Base-by-base conservation (phyloP, 2,329 filamentous ascomycete species). In the Chalara sp. region DNA sequence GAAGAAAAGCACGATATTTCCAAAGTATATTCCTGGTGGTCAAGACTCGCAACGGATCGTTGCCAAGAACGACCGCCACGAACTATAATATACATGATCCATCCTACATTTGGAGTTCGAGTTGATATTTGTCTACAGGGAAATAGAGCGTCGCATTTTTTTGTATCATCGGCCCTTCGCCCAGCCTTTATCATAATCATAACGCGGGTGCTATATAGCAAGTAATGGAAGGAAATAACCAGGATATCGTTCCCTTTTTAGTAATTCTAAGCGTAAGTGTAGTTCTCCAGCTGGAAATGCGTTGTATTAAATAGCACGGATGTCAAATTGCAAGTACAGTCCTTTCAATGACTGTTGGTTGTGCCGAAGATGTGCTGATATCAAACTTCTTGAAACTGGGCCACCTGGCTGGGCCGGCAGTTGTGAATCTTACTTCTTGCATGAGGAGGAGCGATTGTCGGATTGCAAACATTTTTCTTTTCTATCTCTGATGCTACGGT, bases 301-400 rank as follows among this genome's bases (percentile, higher is more conserved):
- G 21, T 21, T 21, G 21, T 21, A 21, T 21, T 44, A 35, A 4
- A 33, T 60, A 92, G 91, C 91, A 95, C 88, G 86, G 88, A 96
- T 96, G 90, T 96, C 90, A 96, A 96, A 96, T 96, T 96, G 83
- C 91, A 93, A 92, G 86, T 76, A 37, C 81, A 81, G 84, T 83
- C 84, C 70, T 70, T 68, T 69, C 72, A 72, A 84, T 96, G 88
- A 86, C 88, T 90, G 83, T 77, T 80, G 51, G 83, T 91, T 93
- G 91, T 89, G 91, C 90, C 90, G 88, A 91, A 95, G 89, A 95
- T 89, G 89, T 96, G 90, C 90, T 93, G 81, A 95, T 77, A 93
- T 79, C 66, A 69, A 83, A 69, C 61, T 47, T 58, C 52, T 57
- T 44, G 30, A 31, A 47, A 47, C 56, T 58, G 59, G 21, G 44